Base-by-base conservation (phyloP, 306 rosid genomes). In the Quercus agrifolia region DNA sequence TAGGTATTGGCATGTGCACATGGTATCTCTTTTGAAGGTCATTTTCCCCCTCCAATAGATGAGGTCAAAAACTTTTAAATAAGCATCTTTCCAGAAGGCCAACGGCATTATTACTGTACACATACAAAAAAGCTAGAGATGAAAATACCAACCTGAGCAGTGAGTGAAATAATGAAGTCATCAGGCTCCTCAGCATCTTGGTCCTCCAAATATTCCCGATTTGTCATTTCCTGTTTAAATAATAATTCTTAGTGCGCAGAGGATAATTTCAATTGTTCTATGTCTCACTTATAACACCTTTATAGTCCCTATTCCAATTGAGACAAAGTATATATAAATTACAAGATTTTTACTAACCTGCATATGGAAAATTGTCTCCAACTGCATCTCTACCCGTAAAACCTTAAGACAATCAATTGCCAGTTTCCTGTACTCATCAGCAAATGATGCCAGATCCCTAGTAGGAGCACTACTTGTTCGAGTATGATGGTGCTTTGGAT, bases 111-210 rank as follows among this genome's bases (percentile, higher is more conserved):
- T 14, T 68, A 68, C 13, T 68, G 72, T 35, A 62, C 55, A 61
- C 31, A 76, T 74, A 11, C n/a, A 28, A 49, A 46, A 15, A 78
- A 21, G 35, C 58, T 7, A 58, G 55, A 69, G 73, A 79, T 54
- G 56, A 59, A 62, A 79, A 75, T 72, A 83, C 83, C 78, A 71
- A 91, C 99, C 96, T 90, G 97, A 35, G 98, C 84, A 56, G 97
- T 96, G 82, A 96, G 97, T 46, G 99, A 88, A 85, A 96, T 91
- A 81, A 96, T 85, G 81, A 91, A 96, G 87, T 90, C 98, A 79
- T 96, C 99, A 17, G 99, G 99, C 84, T 96, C 99, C 87, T 96
- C 99, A 64, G 99, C 98, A 83, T 93, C 99, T 89, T 93, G 96
- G 85, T 96, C 96, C 75, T 96, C 99, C 93, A 89, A 77, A 87